These are phyloP conservation scores for Trichoderma orchidacearum DNA, from an alignment of 495 filamentous ascomycete genomes.

Conservation along the genomic window DNA sequence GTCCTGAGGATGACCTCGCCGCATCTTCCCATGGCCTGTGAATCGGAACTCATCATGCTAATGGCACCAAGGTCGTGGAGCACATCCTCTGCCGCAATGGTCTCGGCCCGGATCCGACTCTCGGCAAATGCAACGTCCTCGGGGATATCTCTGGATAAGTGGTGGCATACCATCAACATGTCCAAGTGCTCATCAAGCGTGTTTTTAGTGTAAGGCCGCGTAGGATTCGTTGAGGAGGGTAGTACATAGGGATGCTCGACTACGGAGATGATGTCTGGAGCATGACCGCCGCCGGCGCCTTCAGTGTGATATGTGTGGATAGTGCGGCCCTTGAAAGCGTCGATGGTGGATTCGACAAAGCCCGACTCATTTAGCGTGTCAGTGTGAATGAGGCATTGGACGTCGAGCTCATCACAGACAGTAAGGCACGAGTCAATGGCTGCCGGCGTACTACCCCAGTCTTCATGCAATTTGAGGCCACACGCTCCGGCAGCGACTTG, in stretches of 20 bases:
- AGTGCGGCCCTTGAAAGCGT: conserved; percentile 74
- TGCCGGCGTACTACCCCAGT: conserved; percentile 89
- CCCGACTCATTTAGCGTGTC: conserved; percentile 97
- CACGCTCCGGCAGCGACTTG: conserved; percentile 76
- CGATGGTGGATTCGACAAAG: conserved; percentile 87
- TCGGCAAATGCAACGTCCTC: conserved; percentile 97
- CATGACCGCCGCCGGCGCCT: conserved; percentile 91
- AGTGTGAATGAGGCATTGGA: conserved; percentile 94
- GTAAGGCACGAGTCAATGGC: conserved; percentile 83
- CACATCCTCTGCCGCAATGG: conserved; percentile 94
- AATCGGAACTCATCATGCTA: conserved; percentile 95
- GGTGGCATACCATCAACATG: conserved; percentile 99
- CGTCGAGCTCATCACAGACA: conserved; percentile 81
- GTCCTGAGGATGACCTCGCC: conserved; percentile 91
- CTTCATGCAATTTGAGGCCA: conserved; percentile 92
- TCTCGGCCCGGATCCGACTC: conserved; percentile 86
- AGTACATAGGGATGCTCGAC: conserved; percentile 89
- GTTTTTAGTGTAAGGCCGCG: conserved; percentile 81
- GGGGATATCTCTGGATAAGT: conserved; percentile 79
- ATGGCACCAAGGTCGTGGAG: conserved; percentile 93
- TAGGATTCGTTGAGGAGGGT: conserved; percentile 86
- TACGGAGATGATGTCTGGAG: conserved; percentile 91
- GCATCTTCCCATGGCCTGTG: conserved; percentile 94
- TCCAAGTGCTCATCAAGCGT: conserved; percentile 95
- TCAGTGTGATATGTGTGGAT: conserved; percentile 99